Evolutionary conservation across 805 yeast species (phyloP).

Genomic region (Starmerella potacharoeniae): DNA sequence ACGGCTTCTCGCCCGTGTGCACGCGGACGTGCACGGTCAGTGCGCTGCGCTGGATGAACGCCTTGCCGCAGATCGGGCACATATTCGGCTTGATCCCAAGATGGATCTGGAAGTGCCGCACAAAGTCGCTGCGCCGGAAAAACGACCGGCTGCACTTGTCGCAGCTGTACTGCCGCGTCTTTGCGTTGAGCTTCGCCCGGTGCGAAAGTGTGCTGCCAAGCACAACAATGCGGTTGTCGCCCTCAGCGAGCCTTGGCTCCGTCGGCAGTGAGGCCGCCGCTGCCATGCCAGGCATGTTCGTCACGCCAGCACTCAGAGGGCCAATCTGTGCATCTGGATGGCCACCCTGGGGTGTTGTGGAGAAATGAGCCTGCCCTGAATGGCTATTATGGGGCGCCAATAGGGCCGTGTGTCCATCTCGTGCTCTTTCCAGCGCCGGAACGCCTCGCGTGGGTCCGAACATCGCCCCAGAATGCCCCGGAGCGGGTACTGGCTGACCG

Average conservation of each 20-base stretch:
- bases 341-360: too few relatives aligned
- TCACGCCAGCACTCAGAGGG: too few relatives aligned
- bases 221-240: background rate
- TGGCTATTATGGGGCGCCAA: too few relatives aligned
- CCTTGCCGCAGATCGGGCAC: conserved; percentile 52
- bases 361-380: too few relatives aligned
- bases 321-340: too few relatives aligned
- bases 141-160: conserved; percentile 51
- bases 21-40: conserved; percentile 67
- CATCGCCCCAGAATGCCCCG: too few relatives aligned
- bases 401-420: too few relatives aligned
- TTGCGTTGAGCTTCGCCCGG: background rate
- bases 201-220: background rate
- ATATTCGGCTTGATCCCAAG: conserved; percentile 32
- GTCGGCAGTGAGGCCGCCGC: too few relatives aligned
- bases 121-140: conserved; percentile 69
- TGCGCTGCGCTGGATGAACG: conserved; percentile 73
- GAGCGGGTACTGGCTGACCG: too few relatives aligned
- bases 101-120: conserved; percentile 66
- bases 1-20: conserved; percentile 76
- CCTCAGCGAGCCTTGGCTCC: background rate
- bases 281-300: too few relatives aligned
- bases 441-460: too few relatives aligned
- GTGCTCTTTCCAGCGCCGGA: too few relatives aligned
- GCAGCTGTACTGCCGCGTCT: conserved; percentile 26